Evolutionary conservation across 1,139 yeast genomes (phyloP).

Genomic region (Candida sanyaensis): DNA sequence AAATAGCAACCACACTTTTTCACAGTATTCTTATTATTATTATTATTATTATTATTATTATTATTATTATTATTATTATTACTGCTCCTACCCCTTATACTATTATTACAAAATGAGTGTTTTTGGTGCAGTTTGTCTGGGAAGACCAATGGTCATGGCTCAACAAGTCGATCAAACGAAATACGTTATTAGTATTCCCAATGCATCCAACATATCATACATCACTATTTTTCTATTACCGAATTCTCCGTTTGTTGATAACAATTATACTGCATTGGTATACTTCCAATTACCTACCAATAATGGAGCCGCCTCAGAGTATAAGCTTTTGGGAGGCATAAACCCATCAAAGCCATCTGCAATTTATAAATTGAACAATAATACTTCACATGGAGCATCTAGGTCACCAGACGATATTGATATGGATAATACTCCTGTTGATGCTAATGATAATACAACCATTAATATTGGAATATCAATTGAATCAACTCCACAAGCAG

Average conservation of each 20-base stretch:
- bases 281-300: constrained; percentile 80
- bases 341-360: constrained; percentile 84
- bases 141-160: constrained; percentile 56
- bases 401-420: constrained; percentile 31
- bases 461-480: constrained; percentile 85
- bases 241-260: constrained; percentile 60
- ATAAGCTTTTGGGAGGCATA: constrained; percentile 76
- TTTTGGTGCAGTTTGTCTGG: constrained; percentile 62
- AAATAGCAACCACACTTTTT: neutral
- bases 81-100: neutral
- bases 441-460: constrained; percentile 26
- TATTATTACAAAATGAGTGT: constrained; percentile 21
- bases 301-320: constrained; percentile 43
- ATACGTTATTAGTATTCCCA: constrained; percentile 60
- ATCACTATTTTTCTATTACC: constrained; percentile 79
- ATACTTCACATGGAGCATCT: constrained; percentile 19
- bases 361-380: constrained; percentile 76
- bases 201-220: constrained; percentile 68
- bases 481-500: constrained; percentile 70
- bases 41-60: too few species aligned
- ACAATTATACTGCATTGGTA: constrained; percentile 75
- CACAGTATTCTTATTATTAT: too few species aligned
- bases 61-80: neutral
- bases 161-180: constrained; percentile 65
- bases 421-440: constrained; percentile 20